Conservation (phyloP, 768 basidiomycete genomes). For the Gautieria morchelliformis region DNA sequence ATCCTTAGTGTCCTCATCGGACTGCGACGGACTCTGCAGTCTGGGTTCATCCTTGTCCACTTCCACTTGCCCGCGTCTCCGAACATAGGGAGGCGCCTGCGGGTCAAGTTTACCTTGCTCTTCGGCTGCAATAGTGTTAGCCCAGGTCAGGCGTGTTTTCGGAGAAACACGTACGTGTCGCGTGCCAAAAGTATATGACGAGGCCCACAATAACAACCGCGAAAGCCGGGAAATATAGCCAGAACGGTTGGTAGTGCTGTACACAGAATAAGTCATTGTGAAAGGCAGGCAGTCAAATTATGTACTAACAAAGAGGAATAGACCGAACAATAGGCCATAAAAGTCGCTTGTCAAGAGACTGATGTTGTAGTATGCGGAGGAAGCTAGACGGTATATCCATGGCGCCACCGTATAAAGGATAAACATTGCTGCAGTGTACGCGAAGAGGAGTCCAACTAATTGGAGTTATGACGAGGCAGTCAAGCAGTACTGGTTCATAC, state of each 20-base stretch:
- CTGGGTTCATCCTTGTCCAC: slow-evolving; percentile 11
- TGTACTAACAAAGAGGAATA: slow-evolving; percentile 41
- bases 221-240: slow-evolving; percentile 83
- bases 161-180: slow-evolving; percentile 51
- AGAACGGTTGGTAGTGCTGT: slow-evolving; percentile 75
- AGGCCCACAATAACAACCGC: slow-evolving; percentile 61
- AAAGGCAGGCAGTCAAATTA: neutral
- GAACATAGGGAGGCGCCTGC: slow-evolving; percentile 49
- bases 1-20: slow-evolving; percentile 2
- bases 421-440: slow-evolving; percentile 65
- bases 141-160: neutral
- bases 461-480: neutral
- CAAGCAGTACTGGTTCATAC: slow-evolving; percentile 20
- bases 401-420: slow-evolving; percentile 81
- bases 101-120: slow-evolving; percentile 60
- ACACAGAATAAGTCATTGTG: slow-evolving; percentile 11
- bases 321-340: slow-evolving; percentile 72
- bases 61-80: slow-evolving; percentile 13
- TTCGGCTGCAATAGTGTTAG: slow-evolving; percentile 39
- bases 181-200: slow-evolving; percentile 79
- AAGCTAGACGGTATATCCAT: slow-evolving; percentile 76
- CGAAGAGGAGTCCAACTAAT: slow-evolving; percentile 41
- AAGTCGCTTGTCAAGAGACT: slow-evolving; percentile 84
- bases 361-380: slow-evolving; percentile 79
- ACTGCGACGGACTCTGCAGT: slow-evolving; percentile 6